Percentiles rank a stretch among this genome's conserved stretches.
Evolutionary conservation across 257 asterid genomes (phyloP).

Genomic region (Gentiana dahurica): DNA sequence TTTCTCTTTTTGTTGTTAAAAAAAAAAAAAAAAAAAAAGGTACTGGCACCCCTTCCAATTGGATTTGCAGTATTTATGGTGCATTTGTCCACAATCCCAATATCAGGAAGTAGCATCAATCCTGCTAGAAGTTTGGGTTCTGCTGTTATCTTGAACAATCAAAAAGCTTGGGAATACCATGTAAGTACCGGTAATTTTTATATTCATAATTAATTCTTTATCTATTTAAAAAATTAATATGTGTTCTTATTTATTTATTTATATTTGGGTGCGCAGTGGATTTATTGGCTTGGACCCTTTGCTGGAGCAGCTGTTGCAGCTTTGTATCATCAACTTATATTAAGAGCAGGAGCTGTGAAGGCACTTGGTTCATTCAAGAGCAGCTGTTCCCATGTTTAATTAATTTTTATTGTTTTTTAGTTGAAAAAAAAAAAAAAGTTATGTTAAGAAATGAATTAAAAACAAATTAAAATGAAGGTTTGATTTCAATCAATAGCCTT

Average conservation of each 20-base stretch:
- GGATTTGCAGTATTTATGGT: constrained; percentile 37
- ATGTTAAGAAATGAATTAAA: background rate
- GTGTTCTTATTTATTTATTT: no score
- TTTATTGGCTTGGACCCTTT: constrained; percentile 40
- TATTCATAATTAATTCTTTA: background rate
- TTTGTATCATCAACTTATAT: constrained; percentile 27
- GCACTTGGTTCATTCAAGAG: constrained; percentile 26
- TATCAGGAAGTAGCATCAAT: constrained; percentile 31
- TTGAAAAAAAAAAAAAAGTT: background rate
- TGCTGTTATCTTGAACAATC: constrained; percentile 21
- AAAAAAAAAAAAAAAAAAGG: constrained; percentile 2
- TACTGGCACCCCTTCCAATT: constrained; percentile 29
- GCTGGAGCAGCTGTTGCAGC: constrained; percentile 39
- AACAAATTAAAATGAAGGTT: background rate
- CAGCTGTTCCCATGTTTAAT: constrained; percentile 11
- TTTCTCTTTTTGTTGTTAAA: no score
- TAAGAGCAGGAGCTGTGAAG: constrained; percentile 29
- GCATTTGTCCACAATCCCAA: constrained; percentile 32
- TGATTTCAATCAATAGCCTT: no score
- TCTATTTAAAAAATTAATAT: no score
- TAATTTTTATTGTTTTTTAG: no score
- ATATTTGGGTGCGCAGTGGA: constrained; percentile 20
- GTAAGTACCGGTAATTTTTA: constrained; percentile 2
- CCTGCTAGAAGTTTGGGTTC: constrained; percentile 35
- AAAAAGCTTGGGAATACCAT: constrained; percentile 27